A percentile compares a stretch with the other conserved stretches of the same genome.
Evolutionary conservation across 345 rosid genomes (phyloP).

Genomic region (Turritis glabra): DNA sequence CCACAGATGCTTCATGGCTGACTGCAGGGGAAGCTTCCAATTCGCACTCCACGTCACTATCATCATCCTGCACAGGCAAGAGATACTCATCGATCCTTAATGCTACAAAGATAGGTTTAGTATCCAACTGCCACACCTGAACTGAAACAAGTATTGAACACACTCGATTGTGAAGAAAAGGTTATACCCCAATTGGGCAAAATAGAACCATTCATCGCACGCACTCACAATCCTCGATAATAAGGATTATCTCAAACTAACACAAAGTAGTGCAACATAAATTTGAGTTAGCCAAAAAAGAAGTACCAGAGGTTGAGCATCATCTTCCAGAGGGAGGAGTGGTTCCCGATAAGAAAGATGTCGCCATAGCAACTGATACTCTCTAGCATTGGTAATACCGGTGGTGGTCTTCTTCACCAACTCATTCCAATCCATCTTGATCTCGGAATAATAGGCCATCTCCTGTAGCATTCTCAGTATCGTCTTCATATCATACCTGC

Average conservation of each 20-base stretch:
- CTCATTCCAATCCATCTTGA: constrained; percentile 59
- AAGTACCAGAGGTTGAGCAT: constrained; percentile 64
- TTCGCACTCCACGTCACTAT: constrained; percentile 86
- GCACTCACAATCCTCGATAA: not conserved
- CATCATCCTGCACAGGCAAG: constrained; percentile 67
- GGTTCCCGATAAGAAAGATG: constrained; percentile 71
- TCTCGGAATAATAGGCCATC: constrained; percentile 44
- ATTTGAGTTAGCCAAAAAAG: not conserved
- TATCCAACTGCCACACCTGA: not conserved
- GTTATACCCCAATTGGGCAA: no score
- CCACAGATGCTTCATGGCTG: constrained; percentile 59
- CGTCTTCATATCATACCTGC: constrained; percentile 58
- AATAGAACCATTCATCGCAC: not conserved
- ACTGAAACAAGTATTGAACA: not conserved
- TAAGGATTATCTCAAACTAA: not conserved
- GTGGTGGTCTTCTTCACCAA: constrained; percentile 63
- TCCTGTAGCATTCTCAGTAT: constrained; percentile 61
- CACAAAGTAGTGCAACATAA: not conserved
- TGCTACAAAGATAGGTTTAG: not conserved
- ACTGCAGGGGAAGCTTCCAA: constrained; percentile 76
- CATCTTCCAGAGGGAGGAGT: constrained; percentile 54
- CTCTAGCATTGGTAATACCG: constrained; percentile 72
- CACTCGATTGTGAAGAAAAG: no score
- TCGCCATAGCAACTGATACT: constrained; percentile 86
- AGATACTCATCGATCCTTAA: not conserved